A percentile compares a stretch with the other conserved stretches of the same genome.
Evolutionary conservation across 129 eudicot genomes (phyloP).

Genomic region (Pseudognaphalium luteoalbum): DNA sequence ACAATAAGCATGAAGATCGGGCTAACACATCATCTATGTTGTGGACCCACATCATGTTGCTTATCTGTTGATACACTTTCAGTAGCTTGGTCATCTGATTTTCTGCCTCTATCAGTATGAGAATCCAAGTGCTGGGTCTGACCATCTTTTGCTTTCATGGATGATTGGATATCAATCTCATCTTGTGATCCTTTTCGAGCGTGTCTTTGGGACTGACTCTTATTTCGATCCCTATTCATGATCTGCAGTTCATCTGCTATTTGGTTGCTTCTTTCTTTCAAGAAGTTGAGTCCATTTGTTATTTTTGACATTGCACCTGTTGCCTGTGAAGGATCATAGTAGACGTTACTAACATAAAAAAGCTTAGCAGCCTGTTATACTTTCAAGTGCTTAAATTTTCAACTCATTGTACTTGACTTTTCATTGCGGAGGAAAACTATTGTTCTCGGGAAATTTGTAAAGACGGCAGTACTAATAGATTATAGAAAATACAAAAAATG

Average conservation of each 20-base stretch:
- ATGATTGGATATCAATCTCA: slow-evolving; percentile 32
- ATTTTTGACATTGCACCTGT: slow-evolving; percentile 68
- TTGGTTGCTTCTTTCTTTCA: slow-evolving; percentile 72
- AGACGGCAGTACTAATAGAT: neutral
- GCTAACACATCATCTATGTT: slow-evolving; percentile 19
- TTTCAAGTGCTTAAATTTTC: neutral
- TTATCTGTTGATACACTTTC: slow-evolving; percentile 18
- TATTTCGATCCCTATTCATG: slow-evolving; percentile 49
- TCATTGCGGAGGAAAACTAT: neutral
- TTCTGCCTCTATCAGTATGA: slow-evolving; percentile 12
- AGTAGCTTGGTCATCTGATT: slow-evolving; percentile 26
- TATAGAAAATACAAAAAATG: neutral
- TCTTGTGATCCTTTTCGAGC: slow-evolving; percentile 36
- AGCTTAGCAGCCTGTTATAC: neutral
- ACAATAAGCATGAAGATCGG: slow-evolving; percentile 9
- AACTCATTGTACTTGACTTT: neutral
- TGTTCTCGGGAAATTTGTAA: neutral
- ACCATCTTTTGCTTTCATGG: slow-evolving; percentile 4
- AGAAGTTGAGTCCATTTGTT: slow-evolving; percentile 75
- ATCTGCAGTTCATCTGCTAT: slow-evolving; percentile 62
- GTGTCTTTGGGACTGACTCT: slow-evolving; percentile 32
- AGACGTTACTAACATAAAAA: neutral
- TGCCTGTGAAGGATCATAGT: slow-evolving; percentile 46
- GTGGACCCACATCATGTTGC: neutral
- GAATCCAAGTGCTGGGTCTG: slow-evolving; percentile 29